Evolutionary conservation across 2,329 filamentous ascomycete genomes (phyloP), one percentile per base, ranked within the genome.

Genomic region (Alternaria sp.): DNA sequence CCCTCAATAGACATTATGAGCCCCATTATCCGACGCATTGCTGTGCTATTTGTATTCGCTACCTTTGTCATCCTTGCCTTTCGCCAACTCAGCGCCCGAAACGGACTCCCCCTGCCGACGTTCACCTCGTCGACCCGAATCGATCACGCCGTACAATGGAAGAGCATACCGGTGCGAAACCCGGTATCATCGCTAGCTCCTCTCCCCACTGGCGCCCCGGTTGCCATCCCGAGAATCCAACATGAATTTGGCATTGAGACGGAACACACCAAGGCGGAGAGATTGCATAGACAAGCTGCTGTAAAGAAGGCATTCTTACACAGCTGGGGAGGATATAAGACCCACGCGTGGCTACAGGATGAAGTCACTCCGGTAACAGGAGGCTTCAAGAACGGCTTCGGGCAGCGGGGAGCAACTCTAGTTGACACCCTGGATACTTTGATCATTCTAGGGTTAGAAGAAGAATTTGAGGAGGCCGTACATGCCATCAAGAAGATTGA

Each of bases 371-470:
- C 86, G 11, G 77, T 87, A 3, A 81, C 80, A 17, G 85, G 84
- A 44, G 71, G 72, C n/a, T 80, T 73, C 17, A 84, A 81, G 61
- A 82, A 85, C 59, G 77, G 78, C 0, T 87, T 87, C 68, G 85
- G 85, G 10, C 84, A 84, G 23, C 88, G 86, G 83, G 87, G 82
- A 1, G 88, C 87, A 3, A 89, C 87, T 0, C 74, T 90, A 54
- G 84, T 90, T 23, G 88, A 90, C 70, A 79, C 84, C 0, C 81
- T 90, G 54, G 88, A 90, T 64, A 88, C 87, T 0, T 82, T 90
- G 3, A 86, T 84, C 82, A 89, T 90, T 49, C 88, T 90, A 87
- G 87, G 78, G 7, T 75, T 89, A 45, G 77, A 82, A 30, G 79
- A 84, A 1, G 88, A 90, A 30, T 89, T 90, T 67, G 77, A 84